These are phyloP conservation scores for Plenodomus tracheiphilus DNA, from an alignment of 2,329 filamentous ascomycete genomes.

Conservation along the genomic window DNA sequence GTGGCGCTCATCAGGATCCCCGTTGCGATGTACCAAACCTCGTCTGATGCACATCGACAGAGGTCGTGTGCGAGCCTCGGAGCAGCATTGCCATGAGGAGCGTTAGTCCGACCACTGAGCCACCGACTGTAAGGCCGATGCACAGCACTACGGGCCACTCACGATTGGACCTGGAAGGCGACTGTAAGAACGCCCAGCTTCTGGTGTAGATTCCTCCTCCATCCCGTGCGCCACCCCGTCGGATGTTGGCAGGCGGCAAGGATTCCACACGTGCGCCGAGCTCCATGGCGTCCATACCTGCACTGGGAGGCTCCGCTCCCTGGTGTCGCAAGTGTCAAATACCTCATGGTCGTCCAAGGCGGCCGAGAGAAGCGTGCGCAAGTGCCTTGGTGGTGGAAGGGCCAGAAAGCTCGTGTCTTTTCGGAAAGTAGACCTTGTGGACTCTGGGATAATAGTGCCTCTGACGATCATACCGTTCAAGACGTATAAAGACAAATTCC, in stretches of 20 bases:
- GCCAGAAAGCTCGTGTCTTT: constrained; percentile 10
- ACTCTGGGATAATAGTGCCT: constrained; percentile 2
- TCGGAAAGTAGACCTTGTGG: constrained; percentile 14
- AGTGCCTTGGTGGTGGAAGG: constrained; percentile 27
- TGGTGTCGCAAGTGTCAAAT: constrained; percentile 8
- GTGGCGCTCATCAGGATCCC: neutral
- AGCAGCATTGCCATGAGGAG: neutral
- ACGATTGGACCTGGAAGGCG: constrained; percentile 2
- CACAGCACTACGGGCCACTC: constrained; percentile 1
- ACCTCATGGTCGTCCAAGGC: constrained; percentile 22
- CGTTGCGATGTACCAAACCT: neutral
- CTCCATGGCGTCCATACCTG: constrained; percentile 7
- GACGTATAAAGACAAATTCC: constrained; percentile 23
- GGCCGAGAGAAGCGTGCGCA: constrained; percentile 24
- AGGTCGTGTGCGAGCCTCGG: neutral
- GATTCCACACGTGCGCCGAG: constrained; percentile 9
- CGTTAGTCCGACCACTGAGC: constrained; percentile 7
- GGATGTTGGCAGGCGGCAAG: constrained; percentile 5
- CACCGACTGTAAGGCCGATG: constrained; percentile 3
- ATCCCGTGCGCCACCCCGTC: neutral
- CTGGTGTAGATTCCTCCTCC: constrained; percentile 12
- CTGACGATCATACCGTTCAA: neutral
- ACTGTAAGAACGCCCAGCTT: constrained; percentile 18
- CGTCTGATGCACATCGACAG: neutral
- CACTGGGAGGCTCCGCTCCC: constrained; percentile 15